Percentiles rank a stretch among this genome's conserved stretches.
Evolutionary conservation across 2,329 filamentous ascomycete species (phyloP).

Genomic region (Pseudopithomyces maydicus): DNA sequence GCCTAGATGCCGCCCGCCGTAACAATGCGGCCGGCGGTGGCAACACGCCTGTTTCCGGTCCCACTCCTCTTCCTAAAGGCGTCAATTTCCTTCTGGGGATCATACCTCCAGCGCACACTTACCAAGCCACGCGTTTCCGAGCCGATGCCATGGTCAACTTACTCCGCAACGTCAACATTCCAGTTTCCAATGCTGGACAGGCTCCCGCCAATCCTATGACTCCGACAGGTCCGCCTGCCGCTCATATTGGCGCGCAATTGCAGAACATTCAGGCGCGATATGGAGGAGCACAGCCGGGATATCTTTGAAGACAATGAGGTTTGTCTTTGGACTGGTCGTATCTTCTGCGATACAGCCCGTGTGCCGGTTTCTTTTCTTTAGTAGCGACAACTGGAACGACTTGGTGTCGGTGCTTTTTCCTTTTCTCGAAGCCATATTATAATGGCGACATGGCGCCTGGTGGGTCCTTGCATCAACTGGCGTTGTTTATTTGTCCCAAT

Average conservation of each 20-base stretch:
- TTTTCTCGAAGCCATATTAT: background rate
- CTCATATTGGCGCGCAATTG: constrained; percentile 23
- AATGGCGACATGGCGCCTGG: background rate
- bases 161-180: constrained; percentile 58
- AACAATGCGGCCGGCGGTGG: constrained; percentile 40
- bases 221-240: constrained; percentile 4
- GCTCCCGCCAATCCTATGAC: constrained; percentile 5
- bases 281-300: constrained; percentile 18
- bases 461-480: background rate
- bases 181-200: constrained; percentile 16
- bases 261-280: constrained; percentile 40
- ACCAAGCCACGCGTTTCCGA: constrained; percentile 72
- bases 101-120: constrained; percentile 74
- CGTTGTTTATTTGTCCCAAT: background rate
- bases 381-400: background rate
- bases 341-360: background rate
- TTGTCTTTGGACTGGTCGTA: background rate
- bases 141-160: constrained; percentile 74
- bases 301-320: background rate
- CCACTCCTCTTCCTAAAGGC: constrained; percentile 74
- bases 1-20: constrained; percentile 75
- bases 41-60: constrained; percentile 42
- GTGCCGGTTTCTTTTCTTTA: background rate
- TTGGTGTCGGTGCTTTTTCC: background rate
- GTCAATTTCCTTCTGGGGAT: constrained; percentile 64